Evolutionary conservation across 108 stramenopile species (phyloP), one percentile per base, ranked within the genome.

Genomic region (Skeletonema marinoi): DNA sequence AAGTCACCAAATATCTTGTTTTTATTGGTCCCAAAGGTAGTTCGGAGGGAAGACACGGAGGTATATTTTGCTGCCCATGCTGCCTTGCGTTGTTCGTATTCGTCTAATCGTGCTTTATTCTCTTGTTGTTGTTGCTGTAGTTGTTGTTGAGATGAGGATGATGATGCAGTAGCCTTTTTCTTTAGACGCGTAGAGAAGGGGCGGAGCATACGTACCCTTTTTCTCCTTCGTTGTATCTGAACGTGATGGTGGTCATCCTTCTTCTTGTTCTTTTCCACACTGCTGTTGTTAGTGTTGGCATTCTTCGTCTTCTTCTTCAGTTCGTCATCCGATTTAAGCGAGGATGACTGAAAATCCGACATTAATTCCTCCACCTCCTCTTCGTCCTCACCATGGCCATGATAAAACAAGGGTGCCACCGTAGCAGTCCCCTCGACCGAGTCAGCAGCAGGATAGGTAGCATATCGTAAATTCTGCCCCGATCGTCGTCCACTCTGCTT

Each of bases 1-100:
- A 95, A 86, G 71, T 96, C 96, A 6, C 96, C 96, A 89, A 92
- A 96, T 38, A 96, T 42, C 29, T 77, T 80, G 78, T 96, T 95
- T n/a, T 77, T 82, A 73, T 96, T 96, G 32, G 77, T 36, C 30
- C 96, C 96, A 80, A 95, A 96, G 33, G 87, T 82, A 30, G 82
- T 61, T 12, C 91, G 87, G 8, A 96, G 85, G 12, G 89, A 86
- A 29, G 89, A 68, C 3, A 96, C 77, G 59, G 81, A 87, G 25
- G 93, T 90, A 68, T 93, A 96, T 67, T 87, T 84, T 4, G 78
- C 73, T 5, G 89, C 92, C 95, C 95, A 96, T 46, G 82, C 91
- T 4, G 78, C 58, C 73, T 92, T 90, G 50, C 90, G 88, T 31
- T 70, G 71, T 74, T 91, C 82, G 67, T 95, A 92, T 25, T 92